These are phyloP conservation scores for Nemania sp. DNA, from an alignment of 2,329 filamentous ascomycete genomes.

Conservation along the genomic window DNA sequence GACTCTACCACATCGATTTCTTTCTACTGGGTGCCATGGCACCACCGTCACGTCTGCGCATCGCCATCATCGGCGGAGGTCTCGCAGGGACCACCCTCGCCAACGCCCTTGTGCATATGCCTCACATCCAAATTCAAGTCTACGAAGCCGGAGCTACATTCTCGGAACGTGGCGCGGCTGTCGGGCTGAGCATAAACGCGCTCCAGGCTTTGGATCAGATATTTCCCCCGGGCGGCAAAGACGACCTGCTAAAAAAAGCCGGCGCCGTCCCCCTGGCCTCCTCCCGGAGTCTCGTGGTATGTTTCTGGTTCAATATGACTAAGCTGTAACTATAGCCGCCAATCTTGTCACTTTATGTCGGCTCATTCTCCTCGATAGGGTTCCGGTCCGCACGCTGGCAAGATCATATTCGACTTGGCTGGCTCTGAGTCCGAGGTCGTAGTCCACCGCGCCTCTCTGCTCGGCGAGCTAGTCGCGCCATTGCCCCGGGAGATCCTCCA, in stretches of 20 bases:
- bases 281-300: constrained; percentile 24
- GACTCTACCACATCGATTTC: neutral
- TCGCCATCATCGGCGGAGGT: constrained; percentile 26
- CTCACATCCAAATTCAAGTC: constrained; percentile 16
- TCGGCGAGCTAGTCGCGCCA: constrained; percentile 25
- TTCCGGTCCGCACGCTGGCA: constrained; percentile 27
- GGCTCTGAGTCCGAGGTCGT: constrained; percentile 6
- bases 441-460: constrained; percentile 28
- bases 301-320: constrained; percentile 1
- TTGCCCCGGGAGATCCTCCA: constrained; percentile 26
- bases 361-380: constrained; percentile 16
- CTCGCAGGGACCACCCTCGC: constrained; percentile 24
- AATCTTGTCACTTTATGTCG: neutral
- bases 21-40: neutral
- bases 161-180: constrained; percentile 27
- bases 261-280: constrained; percentile 26
- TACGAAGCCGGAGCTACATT: constrained; percentile 24
- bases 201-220: constrained; percentile 18
- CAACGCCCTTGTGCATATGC: constrained; percentile 21
- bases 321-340: too few relatives aligned
- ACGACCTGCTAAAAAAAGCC: constrained; percentile 18
- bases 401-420: constrained; percentile 19
- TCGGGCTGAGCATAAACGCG: constrained; percentile 18
- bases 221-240: constrained; percentile 9
- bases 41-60: neutral